Percentiles rank a stretch among this genome's conserved stretches.
phyloP scores from a whole-genome alignment of 192 early-diverging fungal genomes.

The Coemansia sp. region DNA sequence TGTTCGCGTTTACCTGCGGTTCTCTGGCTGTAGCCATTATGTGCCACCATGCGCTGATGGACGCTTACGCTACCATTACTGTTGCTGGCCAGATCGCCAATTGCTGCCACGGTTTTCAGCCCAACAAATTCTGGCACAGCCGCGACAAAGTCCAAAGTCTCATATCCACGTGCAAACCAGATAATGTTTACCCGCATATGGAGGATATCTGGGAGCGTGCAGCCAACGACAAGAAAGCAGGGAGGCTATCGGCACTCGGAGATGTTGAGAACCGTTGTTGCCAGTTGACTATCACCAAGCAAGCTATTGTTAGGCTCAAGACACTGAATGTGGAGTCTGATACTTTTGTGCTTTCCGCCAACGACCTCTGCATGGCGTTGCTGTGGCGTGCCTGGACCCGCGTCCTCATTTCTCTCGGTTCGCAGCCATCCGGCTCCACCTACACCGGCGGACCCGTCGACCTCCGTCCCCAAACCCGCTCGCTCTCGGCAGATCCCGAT shows the following conservation, averaged over 20 bases:
- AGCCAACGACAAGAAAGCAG: background rate
- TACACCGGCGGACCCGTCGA: slow-evolving; percentile 32
- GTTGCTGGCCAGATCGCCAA: slow-evolving; percentile 12
- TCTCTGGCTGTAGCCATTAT: slow-evolving; percentile 7
- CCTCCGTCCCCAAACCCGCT: slow-evolving; percentile 1
- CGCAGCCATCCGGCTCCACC: background rate
- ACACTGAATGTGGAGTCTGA: background rate
- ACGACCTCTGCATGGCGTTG: slow-evolving; percentile 23
- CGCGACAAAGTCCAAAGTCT: background rate
- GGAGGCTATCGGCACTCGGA: background rate
- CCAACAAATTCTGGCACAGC: background rate
- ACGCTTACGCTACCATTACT: slow-evolving; percentile 3
- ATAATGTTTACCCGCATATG: background rate
- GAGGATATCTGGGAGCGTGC: background rate
- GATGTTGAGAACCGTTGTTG: background rate
- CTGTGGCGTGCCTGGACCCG: slow-evolving; percentile 40
- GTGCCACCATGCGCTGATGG: slow-evolving; percentile 23
- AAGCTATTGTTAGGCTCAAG: background rate
- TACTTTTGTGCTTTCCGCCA: slow-evolving; percentile 4
- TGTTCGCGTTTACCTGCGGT: slow-evolving; percentile 12
- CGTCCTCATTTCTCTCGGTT: slow-evolving; percentile 9
- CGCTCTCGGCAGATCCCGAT: background rate
- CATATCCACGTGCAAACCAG: background rate
- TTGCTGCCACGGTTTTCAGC: background rate
- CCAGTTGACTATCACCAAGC: background rate